Base-by-base conservation (phyloP, 345 rosid species). In the Pelargonium nanum region DNA sequence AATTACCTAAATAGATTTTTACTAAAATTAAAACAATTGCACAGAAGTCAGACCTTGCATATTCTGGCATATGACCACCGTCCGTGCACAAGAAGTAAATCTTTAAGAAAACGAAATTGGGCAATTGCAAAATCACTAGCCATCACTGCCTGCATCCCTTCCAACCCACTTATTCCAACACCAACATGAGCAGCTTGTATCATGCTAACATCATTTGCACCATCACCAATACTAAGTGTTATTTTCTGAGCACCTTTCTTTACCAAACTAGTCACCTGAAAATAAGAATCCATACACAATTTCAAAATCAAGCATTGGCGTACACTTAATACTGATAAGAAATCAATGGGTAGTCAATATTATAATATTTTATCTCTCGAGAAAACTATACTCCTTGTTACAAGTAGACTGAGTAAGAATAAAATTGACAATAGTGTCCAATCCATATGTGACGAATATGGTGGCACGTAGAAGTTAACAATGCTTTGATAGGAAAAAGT, bases 201-300 rank as follows among this genome's bases (percentile, higher is more conserved):
- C 99, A 94, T 94, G 82, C 97, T 90, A 70, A 94, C 99, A 72
- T 94, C 99, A 77, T 94, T 94, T 62, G 99, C 99, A 75, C 99
- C 99, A 77, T 94, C 99, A 54, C 99, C 99, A 68, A 94, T 94
- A 70, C 97, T 83, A 65, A 94, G 99, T 5, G 99, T 94, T 77
- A 88, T 94, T 75, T 90, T 94, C 56, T 72, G 74, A 22, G 99
- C 99, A 53, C 99, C 99, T 75, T 88, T 94, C 80, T 87, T 94
- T 52, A 94, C 89, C 71, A 94, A 67, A 66, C 95, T 90, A 57
- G 99, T 94, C 70, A 94, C 99, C 99, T 94, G 67, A 76, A 71
- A 26, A 45, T 19, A 61, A 62, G 6, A 24, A 58, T 13, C 26
- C 26, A 9, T 45, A 45, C 28, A 25, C 4, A 21, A 26, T 28